phyloP scores from a whole-genome alignment of 2,329 filamentous ascomycete species.

The Hypoxylon sp. region DNA sequence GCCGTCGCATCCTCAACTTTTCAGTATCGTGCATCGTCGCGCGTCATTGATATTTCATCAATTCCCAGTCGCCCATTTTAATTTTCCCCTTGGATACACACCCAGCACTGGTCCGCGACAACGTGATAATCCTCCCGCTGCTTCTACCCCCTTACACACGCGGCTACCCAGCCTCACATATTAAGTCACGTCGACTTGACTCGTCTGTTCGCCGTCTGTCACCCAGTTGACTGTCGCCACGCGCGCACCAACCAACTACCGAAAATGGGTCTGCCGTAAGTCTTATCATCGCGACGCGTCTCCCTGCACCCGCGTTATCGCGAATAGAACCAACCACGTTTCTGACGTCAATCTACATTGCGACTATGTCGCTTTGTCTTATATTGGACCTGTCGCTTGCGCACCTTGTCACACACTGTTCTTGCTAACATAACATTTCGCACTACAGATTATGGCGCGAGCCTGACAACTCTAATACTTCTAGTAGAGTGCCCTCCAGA shows the following conservation, averaged over 20 bases:
- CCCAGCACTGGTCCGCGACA: not conserved
- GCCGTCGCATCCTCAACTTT: not conserved
- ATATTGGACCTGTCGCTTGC: not conserved
- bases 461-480: constrained; percentile 62
- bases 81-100: not conserved
- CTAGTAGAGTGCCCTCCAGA: constrained; percentile 56
- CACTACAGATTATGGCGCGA: constrained; percentile 62
- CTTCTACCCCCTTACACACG: not conserved
- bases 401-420: not conserved
- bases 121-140: constrained; percentile 9
- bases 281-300: constrained; percentile 48
- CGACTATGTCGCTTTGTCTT: not conserved
- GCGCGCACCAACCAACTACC: constrained; percentile 40
- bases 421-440: constrained; percentile 34
- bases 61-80: constrained; percentile 20
- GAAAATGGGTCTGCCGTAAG: constrained; percentile 66
- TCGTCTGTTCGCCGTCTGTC: not conserved
- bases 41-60: constrained; percentile 29
- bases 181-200: not conserved
- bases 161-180: constrained; percentile 4
- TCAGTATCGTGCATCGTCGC: constrained; percentile 31
- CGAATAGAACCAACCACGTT: constrained; percentile 18
- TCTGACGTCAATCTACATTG: constrained; percentile 20
- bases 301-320: constrained; percentile 36
- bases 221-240: constrained; percentile 16